Evolutionary conservation across 768 basidiomycete genomes (phyloP), one percentile per base, ranked within the genome.

Genomic region (Tricholomella constricta): DNA sequence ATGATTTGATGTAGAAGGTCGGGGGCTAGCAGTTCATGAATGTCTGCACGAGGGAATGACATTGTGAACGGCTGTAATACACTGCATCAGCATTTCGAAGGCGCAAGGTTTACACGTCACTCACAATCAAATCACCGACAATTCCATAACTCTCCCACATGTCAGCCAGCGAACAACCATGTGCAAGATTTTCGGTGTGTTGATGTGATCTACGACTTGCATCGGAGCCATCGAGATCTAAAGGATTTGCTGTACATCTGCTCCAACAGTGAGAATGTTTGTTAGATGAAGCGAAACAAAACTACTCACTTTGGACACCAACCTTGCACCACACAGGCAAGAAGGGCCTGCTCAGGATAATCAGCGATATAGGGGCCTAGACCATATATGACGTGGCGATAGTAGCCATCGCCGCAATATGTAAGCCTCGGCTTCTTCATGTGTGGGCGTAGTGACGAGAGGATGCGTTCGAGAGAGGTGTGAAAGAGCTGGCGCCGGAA

Each of bases 1-100:
- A 74, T 55, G 6, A 72, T 11, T 46, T 71, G 67, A 50, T 73
- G 69, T 0, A 70, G 58, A 3, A 69, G 57, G 47, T 71, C 64
- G 1, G 66, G 59, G 0, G 66, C 26, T 0, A 70, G 36, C 15
- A 69, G 52, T 38, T 70, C 63, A 48, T 69, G 59, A 9, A 72
- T 70, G 17, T 70, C 60, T 0, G 69, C 46, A 6, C 49, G 19
- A 32, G 55, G 49, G 42, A 60, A 60, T 4, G 45, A 31, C 2
- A 31, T 31, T 7, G 56, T 57, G 20, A 61, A 61, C 3, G 53
- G 54, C 59, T 61, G 20, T 3, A 27, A 11, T 11, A n/a, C n/a
- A n/a, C n/a, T n/a, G n/a, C n/a, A n/a, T 41, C 2, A 43, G 14
- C 29, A 14, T 26, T 6, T 7, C 3, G 25, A 9, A 42, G 10